Evolutionary conservation across 208 protist species (phyloP).

Genomic region (Phytomonas sp.): DNA sequence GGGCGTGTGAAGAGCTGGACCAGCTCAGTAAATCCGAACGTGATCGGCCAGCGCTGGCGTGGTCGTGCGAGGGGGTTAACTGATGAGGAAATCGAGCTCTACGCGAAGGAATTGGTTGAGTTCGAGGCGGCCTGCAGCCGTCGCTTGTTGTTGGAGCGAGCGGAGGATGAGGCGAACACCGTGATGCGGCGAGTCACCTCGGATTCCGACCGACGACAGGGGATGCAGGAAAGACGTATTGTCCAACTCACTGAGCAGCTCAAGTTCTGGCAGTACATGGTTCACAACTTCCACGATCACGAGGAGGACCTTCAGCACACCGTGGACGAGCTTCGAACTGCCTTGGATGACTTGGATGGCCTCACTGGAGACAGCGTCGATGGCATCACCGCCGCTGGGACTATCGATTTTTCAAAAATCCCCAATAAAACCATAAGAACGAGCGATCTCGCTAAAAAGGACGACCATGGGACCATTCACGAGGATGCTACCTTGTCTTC

Average conservation of each 20-base stretch:
- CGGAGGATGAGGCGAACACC: conserved; percentile 79
- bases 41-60: conserved; percentile 82
- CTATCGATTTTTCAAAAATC: conserved; percentile 68
- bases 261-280: conserved; percentile 91
- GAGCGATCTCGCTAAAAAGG: not conserved
- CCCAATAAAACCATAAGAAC: conserved; percentile 27
- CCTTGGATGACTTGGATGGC: conserved; percentile 78
- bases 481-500: not conserved
- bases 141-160: conserved; percentile 73
- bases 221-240: conserved; percentile 85
- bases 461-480: not conserved
- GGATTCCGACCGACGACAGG: conserved; percentile 76
- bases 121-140: conserved; percentile 79
- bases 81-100: conserved; percentile 80
- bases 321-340: conserved; percentile 51
- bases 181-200: conserved; percentile 83
- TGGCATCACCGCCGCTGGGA: conserved; percentile 50
- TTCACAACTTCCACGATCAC: conserved; percentile 90
- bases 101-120: conserved; percentile 86
- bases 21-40: conserved; percentile 67
- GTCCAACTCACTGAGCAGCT: conserved; percentile 80
- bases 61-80: conserved; percentile 61
- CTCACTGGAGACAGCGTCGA: conserved; percentile 39
- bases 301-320: conserved; percentile 78
- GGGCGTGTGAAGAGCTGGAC: conserved; percentile 20